Base-by-base conservation (phyloP, 2,329 filamentous ascomycete species). In the Lizonia empirigonia region DNA sequence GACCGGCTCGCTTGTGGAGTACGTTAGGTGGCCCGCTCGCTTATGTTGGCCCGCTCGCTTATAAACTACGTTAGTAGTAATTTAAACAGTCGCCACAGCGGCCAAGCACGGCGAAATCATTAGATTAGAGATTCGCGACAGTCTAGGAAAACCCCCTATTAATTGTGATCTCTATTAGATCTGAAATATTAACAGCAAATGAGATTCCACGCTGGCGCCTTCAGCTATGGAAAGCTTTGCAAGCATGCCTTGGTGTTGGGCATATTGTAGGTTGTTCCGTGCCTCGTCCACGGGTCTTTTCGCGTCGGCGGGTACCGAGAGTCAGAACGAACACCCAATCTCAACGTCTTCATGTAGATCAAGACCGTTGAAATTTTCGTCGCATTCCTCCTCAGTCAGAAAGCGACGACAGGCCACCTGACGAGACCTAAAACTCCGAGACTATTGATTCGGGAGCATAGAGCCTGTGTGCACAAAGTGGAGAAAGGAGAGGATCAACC, bases 391-490 rank as follows among this genome's bases (percentile, higher is more conserved):
- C 32, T 32, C 42, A 22, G 50, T 33, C 27, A 33, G 37, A 20
- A 41, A 44, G 16, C 27, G 16, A 32, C 24, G 38, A 20, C 55
- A 29, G 36, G 42, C 48, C 39, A 39, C 44, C 39, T 49, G n/a
- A n/a, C n/a, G 24, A 49, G 24, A 44, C 35, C 24, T 51, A 47
- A 36, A 26, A 16, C 22, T 22, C 39, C 40, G 5, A 34, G 36
- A 50, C 59, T 58, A 60, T 62, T 35, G 57, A 60, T 53, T 58
- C 33, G 26, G 26, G 33, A 47, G 26, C 30, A 36, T 23, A 20
- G n/a, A 47, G 48, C 29, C 36, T 44, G 35, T 15, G 41, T 16
- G 41, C 36, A 34, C 22, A 50, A 53, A 54, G 42, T 44, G 40
- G 53, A 44, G 37, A 47, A 47, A 55, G 45, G 40, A 41, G 37